phyloP scores from a whole-genome alignment of 306 rosid species.

The Dryas alaskensis region DNA sequence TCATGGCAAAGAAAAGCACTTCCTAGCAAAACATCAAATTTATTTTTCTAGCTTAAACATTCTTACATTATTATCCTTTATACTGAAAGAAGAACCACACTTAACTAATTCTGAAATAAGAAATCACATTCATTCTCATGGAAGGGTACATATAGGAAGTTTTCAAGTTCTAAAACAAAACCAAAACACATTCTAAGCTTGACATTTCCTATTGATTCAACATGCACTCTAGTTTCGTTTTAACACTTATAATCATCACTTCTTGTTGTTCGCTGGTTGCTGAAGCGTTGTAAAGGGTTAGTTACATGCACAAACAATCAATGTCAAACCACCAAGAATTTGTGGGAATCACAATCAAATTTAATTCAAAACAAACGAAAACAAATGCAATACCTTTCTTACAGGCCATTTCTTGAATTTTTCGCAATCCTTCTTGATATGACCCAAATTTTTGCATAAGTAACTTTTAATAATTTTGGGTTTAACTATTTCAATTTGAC shows the following conservation, averaged over 20 bases:
- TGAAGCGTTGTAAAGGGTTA: not conserved
- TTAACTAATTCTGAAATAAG: no score
- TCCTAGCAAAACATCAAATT: no score
- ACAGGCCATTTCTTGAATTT: not conserved
- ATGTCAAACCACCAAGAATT: not conserved
- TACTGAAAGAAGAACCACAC: not conserved
- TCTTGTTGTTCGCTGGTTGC: not conserved
- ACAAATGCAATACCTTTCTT: not conserved
- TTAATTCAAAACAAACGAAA: not conserved
- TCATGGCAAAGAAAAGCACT: no score
- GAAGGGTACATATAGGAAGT: no score
- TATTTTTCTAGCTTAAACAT: no score
- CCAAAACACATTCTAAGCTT: no score
- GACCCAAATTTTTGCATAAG: not conserved
- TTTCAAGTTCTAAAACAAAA: no score
- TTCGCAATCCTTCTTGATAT: no score
- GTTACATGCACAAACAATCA: not conserved
- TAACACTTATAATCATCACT: not conserved
- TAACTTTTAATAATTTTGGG: not conserved
- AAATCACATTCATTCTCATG: no score
- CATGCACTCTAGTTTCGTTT: no score
- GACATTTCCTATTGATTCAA: no score
- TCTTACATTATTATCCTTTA: not conserved
- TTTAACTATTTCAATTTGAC: no score
- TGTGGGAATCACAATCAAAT: not conserved